phyloP scores from a whole-genome alignment of 805 yeast genomes.

The Priceomyces castillae region DNA sequence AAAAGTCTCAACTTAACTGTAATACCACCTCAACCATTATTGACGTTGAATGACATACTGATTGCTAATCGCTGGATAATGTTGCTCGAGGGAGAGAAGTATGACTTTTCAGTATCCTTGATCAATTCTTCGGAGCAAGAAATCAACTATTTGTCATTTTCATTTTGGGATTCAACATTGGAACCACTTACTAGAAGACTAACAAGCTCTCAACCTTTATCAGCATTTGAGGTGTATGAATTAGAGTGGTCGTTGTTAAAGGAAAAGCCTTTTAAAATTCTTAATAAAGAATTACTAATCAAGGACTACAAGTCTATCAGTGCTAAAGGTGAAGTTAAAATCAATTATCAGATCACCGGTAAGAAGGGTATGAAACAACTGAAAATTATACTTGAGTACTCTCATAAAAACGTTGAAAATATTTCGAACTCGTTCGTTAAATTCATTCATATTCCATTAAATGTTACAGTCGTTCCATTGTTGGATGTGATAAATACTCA shows the following conservation, averaged over 20 bases:
- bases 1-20: constrained; percentile 28
- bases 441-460: constrained; percentile 63
- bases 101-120: constrained; percentile 47
- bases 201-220: constrained; percentile 38
- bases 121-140: constrained; percentile 57
- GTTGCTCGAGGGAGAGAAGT: constrained; percentile 76
- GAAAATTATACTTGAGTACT: constrained; percentile 63
- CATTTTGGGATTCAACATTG: constrained; percentile 70
- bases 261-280: constrained; percentile 54
- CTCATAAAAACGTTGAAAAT: constrained; percentile 25
- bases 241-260: constrained; percentile 64
- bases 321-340: constrained; percentile 40
- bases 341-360: constrained; percentile 62
- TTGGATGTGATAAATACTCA: constrained; percentile 76
- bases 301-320: constrained; percentile 36
- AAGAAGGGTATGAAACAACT: constrained; percentile 72
- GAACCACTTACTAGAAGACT: constrained; percentile 61
- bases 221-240: constrained; percentile 68
- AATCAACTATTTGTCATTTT: constrained; percentile 57
- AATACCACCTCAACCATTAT: constrained; percentile 55
- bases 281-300: constrained; percentile 43
- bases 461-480: constrained; percentile 67
- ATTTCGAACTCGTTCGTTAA: constrained; percentile 39
- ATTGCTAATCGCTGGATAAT: constrained; percentile 65
- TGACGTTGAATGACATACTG: constrained; percentile 50